Conservation (phyloP, 2,329 filamentous ascomycete genomes). For the Beauveria medogensis region DNA sequence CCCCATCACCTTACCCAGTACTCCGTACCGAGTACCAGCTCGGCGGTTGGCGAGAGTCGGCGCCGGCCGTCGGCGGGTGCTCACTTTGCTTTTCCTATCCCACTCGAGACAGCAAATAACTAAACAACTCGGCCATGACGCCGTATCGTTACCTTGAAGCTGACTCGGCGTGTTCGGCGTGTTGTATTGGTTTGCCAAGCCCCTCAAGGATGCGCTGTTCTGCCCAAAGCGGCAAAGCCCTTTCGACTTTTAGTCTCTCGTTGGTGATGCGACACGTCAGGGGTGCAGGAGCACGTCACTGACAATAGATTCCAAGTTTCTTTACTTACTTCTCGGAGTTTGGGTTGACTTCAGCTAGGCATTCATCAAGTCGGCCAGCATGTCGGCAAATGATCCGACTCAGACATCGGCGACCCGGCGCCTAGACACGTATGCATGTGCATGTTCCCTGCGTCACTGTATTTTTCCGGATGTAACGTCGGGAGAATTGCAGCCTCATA, state of each 20-base stretch:
- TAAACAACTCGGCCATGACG: not conserved
- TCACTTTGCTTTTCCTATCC: not conserved
- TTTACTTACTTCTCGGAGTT: not conserved
- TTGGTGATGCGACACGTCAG: not conserved
- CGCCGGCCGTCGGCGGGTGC: not conserved
- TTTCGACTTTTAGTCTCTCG: not conserved
- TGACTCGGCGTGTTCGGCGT: not conserved
- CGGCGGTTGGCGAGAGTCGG: not conserved
- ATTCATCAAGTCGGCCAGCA: not conserved
- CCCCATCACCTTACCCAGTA: not conserved
- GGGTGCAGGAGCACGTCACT: not conserved
- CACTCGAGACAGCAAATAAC: not conserved
- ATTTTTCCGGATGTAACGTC: too few relatives aligned
- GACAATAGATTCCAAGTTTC: not conserved
- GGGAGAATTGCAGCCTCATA: too few relatives aligned
- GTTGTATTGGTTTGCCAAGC: not conserved
- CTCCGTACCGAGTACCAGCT: too few relatives aligned
- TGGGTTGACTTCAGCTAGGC: not conserved
- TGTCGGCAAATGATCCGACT: not conserved
- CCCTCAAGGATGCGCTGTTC: not conserved
- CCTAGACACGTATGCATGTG: not conserved
- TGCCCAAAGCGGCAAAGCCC: not conserved
- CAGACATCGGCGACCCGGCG: not conserved
- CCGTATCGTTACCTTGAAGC: not conserved
- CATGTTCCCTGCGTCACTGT: not conserved